phyloP scores from a whole-genome alignment of 768 basidiomycete genomes.

The Boletus insuetus region DNA sequence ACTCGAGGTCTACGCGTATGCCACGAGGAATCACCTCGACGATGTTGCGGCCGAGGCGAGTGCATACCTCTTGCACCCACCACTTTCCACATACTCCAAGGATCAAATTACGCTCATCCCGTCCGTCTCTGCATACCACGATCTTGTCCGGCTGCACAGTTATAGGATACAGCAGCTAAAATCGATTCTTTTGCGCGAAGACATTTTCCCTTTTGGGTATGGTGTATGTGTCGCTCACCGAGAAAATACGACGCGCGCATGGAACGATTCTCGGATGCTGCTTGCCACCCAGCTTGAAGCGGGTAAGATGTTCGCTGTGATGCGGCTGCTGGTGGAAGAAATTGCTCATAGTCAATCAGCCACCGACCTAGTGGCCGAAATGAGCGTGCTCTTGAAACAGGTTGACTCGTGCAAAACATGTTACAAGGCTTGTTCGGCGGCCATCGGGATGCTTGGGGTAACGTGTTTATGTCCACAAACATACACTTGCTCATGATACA shows the following conservation, averaged over 20 bases:
- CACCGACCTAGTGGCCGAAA: slow-evolving; percentile 67
- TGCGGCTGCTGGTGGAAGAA: background rate
- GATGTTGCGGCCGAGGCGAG: slow-evolving; percentile 56
- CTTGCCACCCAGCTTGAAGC: slow-evolving; percentile 51
- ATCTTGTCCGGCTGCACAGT: slow-evolving; percentile 57
- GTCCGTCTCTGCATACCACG: slow-evolving; percentile 60
- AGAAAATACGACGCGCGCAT: slow-evolving; percentile 41
- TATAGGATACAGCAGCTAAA: slow-evolving; percentile 52
- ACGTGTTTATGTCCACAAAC: slow-evolving; percentile 16
- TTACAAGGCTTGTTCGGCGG: slow-evolving; percentile 58
- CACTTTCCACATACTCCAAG: slow-evolving; percentile 52
- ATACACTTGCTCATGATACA: slow-evolving; percentile 6
- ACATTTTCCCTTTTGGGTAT: slow-evolving; percentile 73
- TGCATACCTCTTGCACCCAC: slow-evolving; percentile 51
- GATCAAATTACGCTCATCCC: slow-evolving; percentile 54
- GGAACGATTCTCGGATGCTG: slow-evolving; percentile 50
- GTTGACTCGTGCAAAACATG: slow-evolving; percentile 51
- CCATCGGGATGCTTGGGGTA: slow-evolving; percentile 68
- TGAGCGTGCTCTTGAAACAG: slow-evolving; percentile 50
- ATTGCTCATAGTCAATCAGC: slow-evolving; percentile 34
- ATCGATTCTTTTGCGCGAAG: slow-evolving; percentile 51
- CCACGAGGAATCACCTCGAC: slow-evolving; percentile 41
- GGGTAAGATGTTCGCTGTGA: slow-evolving; percentile 34
- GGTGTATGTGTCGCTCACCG: slow-evolving; percentile 57
- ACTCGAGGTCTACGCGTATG: slow-evolving; percentile 62